Percentiles rank a stretch among this genome's conserved stretches.
phyloP scores from a whole-genome alignment of 331 rosid species.

The Pyracantha coccinea region DNA sequence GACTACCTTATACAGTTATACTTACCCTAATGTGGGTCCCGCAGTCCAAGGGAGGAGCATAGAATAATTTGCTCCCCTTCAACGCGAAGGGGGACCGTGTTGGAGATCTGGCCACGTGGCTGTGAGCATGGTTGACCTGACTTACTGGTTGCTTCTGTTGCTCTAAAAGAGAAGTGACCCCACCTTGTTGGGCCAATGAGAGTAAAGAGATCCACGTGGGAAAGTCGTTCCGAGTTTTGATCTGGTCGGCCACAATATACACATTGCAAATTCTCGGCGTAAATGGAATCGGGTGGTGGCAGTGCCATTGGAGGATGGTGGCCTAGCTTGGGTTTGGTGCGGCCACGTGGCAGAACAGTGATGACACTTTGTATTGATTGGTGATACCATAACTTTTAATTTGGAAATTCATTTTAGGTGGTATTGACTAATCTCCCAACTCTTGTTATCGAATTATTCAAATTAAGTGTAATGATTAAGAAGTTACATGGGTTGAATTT shows the following conservation, averaged over 20 bases:
- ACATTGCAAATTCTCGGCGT: not conserved
- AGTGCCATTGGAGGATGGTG: not conserved
- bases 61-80: not conserved
- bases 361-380: not conserved
- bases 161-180: not conserved
- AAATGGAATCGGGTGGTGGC: not conserved
- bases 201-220: conserved; percentile 24
- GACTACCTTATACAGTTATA: not conserved
- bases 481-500: not conserved
- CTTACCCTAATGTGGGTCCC: not conserved
- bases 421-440: not conserved
- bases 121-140: conserved; percentile 12
- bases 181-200: conserved; percentile 7
- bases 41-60: not conserved
- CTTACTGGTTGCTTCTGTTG: not conserved
- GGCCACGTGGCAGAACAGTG: not conserved
- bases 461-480: not conserved
- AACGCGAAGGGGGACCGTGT: conserved; percentile 6
- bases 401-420: not conserved
- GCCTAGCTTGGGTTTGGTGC: not conserved
- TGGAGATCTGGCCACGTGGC: conserved; percentile 22
- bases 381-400: not conserved
- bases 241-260: conserved; percentile 8
- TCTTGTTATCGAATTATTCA: not conserved
- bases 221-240: conserved; percentile 10